Percentiles rank a stretch among this genome's conserved stretches.
phyloP scores from a whole-genome alignment of 2,329 filamentous ascomycete genomes.

The Blastomyces silverae region DNA sequence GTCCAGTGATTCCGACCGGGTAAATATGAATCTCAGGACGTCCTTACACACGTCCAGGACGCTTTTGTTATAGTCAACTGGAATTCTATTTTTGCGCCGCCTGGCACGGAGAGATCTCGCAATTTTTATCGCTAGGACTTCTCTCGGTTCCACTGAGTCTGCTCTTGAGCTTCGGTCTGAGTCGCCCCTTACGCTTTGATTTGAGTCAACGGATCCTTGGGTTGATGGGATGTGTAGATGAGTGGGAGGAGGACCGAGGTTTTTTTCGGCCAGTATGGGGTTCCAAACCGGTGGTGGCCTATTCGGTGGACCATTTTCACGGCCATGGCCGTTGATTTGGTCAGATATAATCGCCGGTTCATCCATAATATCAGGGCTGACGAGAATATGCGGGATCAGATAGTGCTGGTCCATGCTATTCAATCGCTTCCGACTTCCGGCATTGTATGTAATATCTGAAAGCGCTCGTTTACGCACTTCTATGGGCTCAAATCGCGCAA shows the following conservation, averaged over 20 bases:
- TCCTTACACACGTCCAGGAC: neutral
- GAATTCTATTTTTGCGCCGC: neutral
- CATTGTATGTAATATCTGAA: conserved; percentile 1
- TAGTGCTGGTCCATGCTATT: neutral
- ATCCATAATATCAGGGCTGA: neutral
- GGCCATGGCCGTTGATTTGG: neutral
- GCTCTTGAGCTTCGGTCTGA: neutral
- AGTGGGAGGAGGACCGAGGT: neutral
- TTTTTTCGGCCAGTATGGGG: neutral
- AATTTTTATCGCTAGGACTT: neutral
- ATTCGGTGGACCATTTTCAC: neutral
- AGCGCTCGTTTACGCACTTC: neutral
- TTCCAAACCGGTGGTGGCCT: no score
- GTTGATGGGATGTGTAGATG: conserved; percentile 1
- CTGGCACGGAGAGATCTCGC: neutral
- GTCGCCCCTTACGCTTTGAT: neutral
- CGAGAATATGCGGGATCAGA: neutral
- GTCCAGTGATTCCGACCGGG: conserved; percentile 4
- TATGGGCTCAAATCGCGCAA: neutral
- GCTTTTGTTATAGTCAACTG: conserved; percentile 10
- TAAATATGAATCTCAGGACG: conserved; percentile 6
- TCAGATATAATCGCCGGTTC: no score
- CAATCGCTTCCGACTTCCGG: neutral
- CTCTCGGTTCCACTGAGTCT: neutral
- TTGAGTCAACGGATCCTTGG: conserved; percentile 4